Evolutionary conservation across 768 basidiomycete genomes (phyloP).

Genomic region (Pulveroboletus frians): DNA sequence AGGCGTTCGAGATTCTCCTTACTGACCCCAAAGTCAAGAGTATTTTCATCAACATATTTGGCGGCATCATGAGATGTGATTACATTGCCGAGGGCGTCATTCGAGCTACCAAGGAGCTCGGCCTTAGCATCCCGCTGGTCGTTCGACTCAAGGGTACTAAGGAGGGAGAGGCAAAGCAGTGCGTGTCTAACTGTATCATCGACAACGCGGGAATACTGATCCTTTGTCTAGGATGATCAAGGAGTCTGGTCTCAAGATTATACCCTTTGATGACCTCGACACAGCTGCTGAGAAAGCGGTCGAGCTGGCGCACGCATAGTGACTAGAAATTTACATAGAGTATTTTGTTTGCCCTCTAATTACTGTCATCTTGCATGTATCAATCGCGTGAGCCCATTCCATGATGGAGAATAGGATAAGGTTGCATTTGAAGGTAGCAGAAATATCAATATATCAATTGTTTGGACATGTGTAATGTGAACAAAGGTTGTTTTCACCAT

Average conservation of each 20-base stretch:
- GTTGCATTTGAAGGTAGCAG: slow-evolving; percentile 21
- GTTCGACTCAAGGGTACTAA: slow-evolving; percentile 97
- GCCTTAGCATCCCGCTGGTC: slow-evolving; percentile 79
- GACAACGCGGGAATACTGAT: neutral
- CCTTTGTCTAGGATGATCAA: slow-evolving; percentile 73
- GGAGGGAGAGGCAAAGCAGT: slow-evolving; percentile 94
- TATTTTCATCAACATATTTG: slow-evolving; percentile 98
- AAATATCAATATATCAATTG: slow-evolving; percentile 32
- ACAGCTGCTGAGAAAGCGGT: slow-evolving; percentile 84
- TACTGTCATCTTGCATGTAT: neutral
- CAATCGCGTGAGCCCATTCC: neutral
- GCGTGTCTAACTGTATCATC: slow-evolving; percentile 29
- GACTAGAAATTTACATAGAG: slow-evolving; percentile 18
- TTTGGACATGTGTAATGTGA: slow-evolving; percentile 16
- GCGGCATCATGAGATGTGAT: slow-evolving; percentile 99
- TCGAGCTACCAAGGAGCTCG: slow-evolving; percentile 90
- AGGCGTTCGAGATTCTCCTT: slow-evolving; percentile 94
- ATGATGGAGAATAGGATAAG: slow-evolving; percentile 15
- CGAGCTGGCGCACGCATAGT: slow-evolving; percentile 52
- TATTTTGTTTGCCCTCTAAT: slow-evolving; percentile 19
- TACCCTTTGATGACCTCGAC: slow-evolving; percentile 88
- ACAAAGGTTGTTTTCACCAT: slow-evolving; percentile 25
- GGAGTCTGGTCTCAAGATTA: slow-evolving; percentile 88
- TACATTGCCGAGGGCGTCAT: slow-evolving; percentile 98
- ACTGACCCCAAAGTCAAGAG: slow-evolving; percentile 91